Percentiles rank a stretch among this genome's conserved stretches.
phyloP scores from a whole-genome alignment of 169 alveolate genomes.

The Blepharisma undulans region DNA sequence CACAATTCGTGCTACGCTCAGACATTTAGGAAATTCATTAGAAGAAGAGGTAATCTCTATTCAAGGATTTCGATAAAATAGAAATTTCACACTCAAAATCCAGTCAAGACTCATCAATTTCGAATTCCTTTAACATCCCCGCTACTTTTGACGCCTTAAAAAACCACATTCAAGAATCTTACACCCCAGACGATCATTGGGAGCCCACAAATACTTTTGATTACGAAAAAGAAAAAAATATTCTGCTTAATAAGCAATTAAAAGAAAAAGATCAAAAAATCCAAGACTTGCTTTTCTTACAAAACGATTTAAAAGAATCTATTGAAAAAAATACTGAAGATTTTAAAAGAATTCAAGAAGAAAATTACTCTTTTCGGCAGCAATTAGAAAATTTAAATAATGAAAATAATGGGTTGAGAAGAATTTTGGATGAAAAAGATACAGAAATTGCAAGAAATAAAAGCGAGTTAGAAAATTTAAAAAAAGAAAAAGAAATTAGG shows the following conservation, averaged over 20 bases:
- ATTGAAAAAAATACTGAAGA: background rate
- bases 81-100: background rate
- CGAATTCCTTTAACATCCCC: background rate
- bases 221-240: background rate
- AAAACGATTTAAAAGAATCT: background rate
- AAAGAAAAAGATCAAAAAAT: background rate
- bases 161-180: background rate
- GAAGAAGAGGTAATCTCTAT: background rate
- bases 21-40: background rate
- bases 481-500: background rate
- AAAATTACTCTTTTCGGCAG: background rate
- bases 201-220: background rate
- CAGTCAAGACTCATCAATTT: background rate
- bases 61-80: background rate
- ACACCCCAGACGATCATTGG: background rate
- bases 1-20: background rate
- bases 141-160: background rate
- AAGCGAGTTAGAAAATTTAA: background rate
- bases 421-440: background rate
- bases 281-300: background rate
- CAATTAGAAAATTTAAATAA: background rate
- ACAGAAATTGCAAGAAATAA: background rate
- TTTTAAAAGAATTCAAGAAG: background rate
- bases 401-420: background rate
- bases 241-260: background rate